Evolutionary conservation across 306 rosid species (phyloP).

Genomic region (Sindora glabra): DNA sequence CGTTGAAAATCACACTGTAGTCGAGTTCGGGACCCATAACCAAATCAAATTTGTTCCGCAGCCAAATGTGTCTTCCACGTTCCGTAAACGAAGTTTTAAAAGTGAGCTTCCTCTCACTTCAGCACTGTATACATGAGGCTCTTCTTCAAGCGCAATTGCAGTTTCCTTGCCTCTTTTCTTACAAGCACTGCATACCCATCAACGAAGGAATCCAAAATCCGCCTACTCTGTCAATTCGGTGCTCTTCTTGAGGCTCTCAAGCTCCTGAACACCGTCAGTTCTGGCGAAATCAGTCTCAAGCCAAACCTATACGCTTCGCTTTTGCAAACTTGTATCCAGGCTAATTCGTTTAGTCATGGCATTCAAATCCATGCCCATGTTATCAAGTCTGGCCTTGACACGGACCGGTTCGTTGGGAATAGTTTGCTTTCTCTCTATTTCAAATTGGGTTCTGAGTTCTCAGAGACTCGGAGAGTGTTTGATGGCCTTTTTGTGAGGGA

Average conservation of each 20-base stretch:
- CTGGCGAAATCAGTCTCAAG: slow-evolving; percentile 23
- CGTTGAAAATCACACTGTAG: too few relatives aligned
- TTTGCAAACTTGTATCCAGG: slow-evolving; percentile 51
- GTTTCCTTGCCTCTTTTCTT: slow-evolving; percentile 26
- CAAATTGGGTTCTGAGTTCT: slow-evolving; percentile 41
- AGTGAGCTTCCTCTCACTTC: background rate
- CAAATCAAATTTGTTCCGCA: too few relatives aligned
- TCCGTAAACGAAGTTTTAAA: too few relatives aligned
- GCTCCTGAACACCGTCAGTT: slow-evolving; percentile 36
- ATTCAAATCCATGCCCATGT: slow-evolving; percentile 58
- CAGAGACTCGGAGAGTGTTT: slow-evolving; percentile 47
- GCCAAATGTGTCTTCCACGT: too few relatives aligned
- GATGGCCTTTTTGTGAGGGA: slow-evolving; percentile 50
- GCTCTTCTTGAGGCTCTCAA: slow-evolving; percentile 33
- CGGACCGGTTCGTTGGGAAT: slow-evolving; percentile 72
- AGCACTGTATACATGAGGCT: slow-evolving; percentile 32
- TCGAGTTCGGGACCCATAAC: too few relatives aligned
- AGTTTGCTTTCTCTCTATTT: slow-evolving; percentile 70
- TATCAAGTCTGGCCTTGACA: slow-evolving; percentile 59
- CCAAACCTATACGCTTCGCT: slow-evolving; percentile 67
- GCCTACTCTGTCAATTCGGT: slow-evolving; percentile 39
- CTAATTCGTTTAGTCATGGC: slow-evolving; percentile 40
- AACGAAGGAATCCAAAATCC: slow-evolving; percentile 31
- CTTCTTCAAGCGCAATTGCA: slow-evolving; percentile 33
- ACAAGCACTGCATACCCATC: slow-evolving; percentile 3